Evolutionary conservation across 805 yeast species (phyloP), one percentile per base, ranked within the genome.

Genomic region (Monosporozyma unispora): DNA sequence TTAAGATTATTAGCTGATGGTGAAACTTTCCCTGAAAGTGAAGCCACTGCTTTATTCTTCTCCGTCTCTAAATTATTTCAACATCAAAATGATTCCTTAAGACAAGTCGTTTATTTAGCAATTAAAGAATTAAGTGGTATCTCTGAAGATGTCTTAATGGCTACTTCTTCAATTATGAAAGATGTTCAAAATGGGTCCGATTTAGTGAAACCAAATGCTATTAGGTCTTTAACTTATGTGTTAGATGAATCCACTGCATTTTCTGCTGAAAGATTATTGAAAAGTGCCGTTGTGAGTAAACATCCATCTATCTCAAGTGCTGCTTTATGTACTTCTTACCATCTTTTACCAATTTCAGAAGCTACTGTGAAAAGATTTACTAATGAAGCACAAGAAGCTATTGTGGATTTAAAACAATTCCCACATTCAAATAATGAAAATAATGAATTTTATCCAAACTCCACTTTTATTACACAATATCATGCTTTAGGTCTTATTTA

Each of bases 141-240:
- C 54, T 87, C 96, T 19, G 87, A 87, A 57, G 97, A 93, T 68
- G 88, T 89, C 50, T 78, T 93, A 68, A 93, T 93, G 98, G 97
- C 91, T 25, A 93, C 99, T 25, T 87, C 96, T 2, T 89, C 96
- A 25, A 90, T 93, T 63, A 93, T 93, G 97, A 90, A 90, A 70
- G 99, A 93, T 70, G 87, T 93, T 48, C 97, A 95, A 70, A 83
- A 82, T 56, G 91, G 91, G 50, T 95, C 87, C 52, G 73, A 80
- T 55, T 73, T 88, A 53, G 89, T 84, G 70, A 88, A 89, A 63
- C 96, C 99, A 50, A 85, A 93, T 64, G 98, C 99, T 22, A 84
- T 93, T 54, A 81, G 99, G 67, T 85, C 98, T 0, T 76, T 93
- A 60, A 81, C 90, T 19, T 79, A 95, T 56, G 96, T 93, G 35